Evolutionary conservation across 371 early-diverging fungal species (phyloP), one percentile per base, ranked within the genome.

Genomic region (Mucor piriformis): DNA sequence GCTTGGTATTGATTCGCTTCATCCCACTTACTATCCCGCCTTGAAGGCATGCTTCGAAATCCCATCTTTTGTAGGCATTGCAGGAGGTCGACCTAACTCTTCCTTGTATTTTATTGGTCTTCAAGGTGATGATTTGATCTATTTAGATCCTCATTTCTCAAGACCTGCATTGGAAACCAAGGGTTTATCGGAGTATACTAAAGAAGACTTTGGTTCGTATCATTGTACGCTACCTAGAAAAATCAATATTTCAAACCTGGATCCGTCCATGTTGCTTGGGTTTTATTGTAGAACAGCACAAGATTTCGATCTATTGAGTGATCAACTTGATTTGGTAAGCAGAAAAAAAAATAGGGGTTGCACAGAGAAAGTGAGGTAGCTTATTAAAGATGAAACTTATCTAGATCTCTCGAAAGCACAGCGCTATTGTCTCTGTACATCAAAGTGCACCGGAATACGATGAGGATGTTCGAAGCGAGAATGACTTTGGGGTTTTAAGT

Each of bases 11-110:
- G 92, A 95, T 60, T 82, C 83, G 0, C 73, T 96, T 54, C 95
- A 97, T 62, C 87, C 90, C 0, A 84, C 91, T 1, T 97, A 98
- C 73, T 76, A 90, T 54, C 77, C 83, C 33, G 85, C 86, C 29
- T 66, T 93, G 38, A 91, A 90, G 81, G 81, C 85, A 21, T 88
- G 85, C 44, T 91, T 96, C 70, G 79, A 76, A 51, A 79, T 93
- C 38, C 87, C 91, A 25, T 87, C 88, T 43, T 90, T 87, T 49
- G 83, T 95, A 6, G 96, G 96, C 16, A 91, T 97, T 57, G 95
- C 94, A 32, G 97, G 96, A 33, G 98, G 98, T 16, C 83, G 92
- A 57, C 97, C 98, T 3, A 93, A 94, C 51, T 92, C 95, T 15
- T 95, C 97, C 0, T 78, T 94, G 42, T 98, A 91, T 74, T 96